Evolutionary conservation across 2,329 filamentous ascomycete species (phyloP), one percentile per base, ranked within the genome.

Genomic region (Fusarium sp.): DNA sequence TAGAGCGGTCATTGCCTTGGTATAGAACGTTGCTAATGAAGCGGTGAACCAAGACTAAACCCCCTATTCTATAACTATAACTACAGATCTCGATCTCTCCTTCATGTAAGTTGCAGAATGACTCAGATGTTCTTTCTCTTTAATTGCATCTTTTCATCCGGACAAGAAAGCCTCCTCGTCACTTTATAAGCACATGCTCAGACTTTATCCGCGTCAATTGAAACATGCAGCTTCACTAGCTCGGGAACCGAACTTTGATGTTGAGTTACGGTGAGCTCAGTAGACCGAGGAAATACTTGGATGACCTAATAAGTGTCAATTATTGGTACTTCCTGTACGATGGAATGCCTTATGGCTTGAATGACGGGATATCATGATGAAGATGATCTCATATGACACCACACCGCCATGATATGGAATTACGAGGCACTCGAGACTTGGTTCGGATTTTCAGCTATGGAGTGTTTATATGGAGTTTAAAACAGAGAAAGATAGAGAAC

Each of bases 41-140:
- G 61, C 62, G 62, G 61, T 65, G 61, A 65, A 60, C 39, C 21
- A 43, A 51, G 30, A 39, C 42, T 60, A 65, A 48, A 16, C 10
- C 13, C 13, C 4, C 18, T 28, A 26, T n/a, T 19, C 51, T 65
- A 21, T 21, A 34, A 48, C 42, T 41, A 26, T 48, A 60, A 37
- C 7, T 14, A 13, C 25, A 26, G 16, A 41, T 21, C 59, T 50
- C 25, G 28, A 59, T 57, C 16, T 41, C 13, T 14, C 10, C 23
- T 18, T 30, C 23, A 46, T 50, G 31, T 16, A 21, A 51, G 34
- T 16, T n/a, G 18, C 25, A 37, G 21, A 31, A 45, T 57, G 51
- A 23, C 45, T 64, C 61, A 30, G 14, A 41, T 26, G 11, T 3
- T 9, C 23, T n/a, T 25, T 28, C 25, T 41, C n/a, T 16, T 23